These are phyloP conservation scores for Ophiostoma triangulosporum DNA, from an alignment of 2,329 filamentous ascomycete genomes.

Conservation along the genomic window DNA sequence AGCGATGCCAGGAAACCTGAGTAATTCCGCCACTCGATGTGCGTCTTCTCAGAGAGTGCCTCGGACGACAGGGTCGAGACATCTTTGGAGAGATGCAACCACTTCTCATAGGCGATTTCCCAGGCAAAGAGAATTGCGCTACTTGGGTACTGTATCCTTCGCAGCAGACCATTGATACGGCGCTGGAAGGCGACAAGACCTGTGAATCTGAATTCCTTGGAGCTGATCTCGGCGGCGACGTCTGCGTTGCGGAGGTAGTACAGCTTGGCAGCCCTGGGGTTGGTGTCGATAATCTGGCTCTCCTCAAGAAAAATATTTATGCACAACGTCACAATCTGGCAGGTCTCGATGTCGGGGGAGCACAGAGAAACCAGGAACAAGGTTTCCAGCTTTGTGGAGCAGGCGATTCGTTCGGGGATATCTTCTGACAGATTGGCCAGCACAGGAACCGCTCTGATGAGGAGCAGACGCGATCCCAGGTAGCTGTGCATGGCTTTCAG, in stretches of 20 bases:
- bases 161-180: slow-evolving; percentile 43
- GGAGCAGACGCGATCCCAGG: slow-evolving; percentile 38
- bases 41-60: slow-evolving; percentile 37
- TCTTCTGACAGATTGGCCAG: slow-evolving; percentile 40
- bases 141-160: slow-evolving; percentile 48
- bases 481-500: slow-evolving; percentile 40
- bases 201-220: slow-evolving; percentile 51
- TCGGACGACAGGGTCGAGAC: slow-evolving; percentile 41
- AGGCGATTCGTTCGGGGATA: slow-evolving; percentile 37
- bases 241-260: slow-evolving; percentile 46
- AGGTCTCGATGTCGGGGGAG: slow-evolving; percentile 51
- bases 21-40: slow-evolving; percentile 55
- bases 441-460: slow-evolving; percentile 39
- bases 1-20: slow-evolving; percentile 56
- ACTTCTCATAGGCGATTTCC: slow-evolving; percentile 51
- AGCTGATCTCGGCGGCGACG: slow-evolving; percentile 48
- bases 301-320: slow-evolving; percentile 51
- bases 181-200: slow-evolving; percentile 59
- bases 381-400: slow-evolving; percentile 45
- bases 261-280: slow-evolving; percentile 35
- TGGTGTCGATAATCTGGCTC: slow-evolving; percentile 38
- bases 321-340: slow-evolving; percentile 49
- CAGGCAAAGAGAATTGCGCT: slow-evolving; percentile 55
- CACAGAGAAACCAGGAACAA: slow-evolving; percentile 50
- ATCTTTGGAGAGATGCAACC: slow-evolving; percentile 50